These are phyloP conservation scores for Chrysoporthe deuterocubensis DNA, from an alignment of 2,329 filamentous ascomycete species.

Conservation along the genomic window DNA sequence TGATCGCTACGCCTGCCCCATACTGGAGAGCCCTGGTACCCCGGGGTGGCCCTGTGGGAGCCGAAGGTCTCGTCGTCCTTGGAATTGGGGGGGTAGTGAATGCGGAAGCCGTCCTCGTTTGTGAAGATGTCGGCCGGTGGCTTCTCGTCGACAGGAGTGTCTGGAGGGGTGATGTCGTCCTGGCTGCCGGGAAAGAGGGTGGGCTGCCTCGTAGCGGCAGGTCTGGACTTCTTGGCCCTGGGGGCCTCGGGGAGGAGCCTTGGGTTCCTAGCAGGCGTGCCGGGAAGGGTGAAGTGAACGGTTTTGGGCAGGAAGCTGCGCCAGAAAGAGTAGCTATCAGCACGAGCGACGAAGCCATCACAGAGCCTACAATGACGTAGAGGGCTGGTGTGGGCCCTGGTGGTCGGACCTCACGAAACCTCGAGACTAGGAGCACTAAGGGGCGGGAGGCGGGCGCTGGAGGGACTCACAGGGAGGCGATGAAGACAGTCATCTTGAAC, in stretches of 20 bases:
- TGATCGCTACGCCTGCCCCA: slow-evolving; percentile 81
- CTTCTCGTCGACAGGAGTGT: slow-evolving; percentile 56
- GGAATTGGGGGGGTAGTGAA: slow-evolving; percentile 53
- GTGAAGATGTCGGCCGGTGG: slow-evolving; percentile 52
- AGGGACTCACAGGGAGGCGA: slow-evolving; percentile 52
- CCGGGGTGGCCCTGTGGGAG: slow-evolving; percentile 59
- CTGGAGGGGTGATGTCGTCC: slow-evolving; percentile 56
- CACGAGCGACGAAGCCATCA: not conserved
- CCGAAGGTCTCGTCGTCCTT: slow-evolving; percentile 38
- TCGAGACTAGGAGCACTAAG: not conserved
- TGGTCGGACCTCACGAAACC: not conserved
- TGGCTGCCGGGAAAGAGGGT: slow-evolving; percentile 55
- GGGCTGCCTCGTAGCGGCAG: slow-evolving; percentile 45
- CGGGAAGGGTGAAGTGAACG: slow-evolving; percentile 78
- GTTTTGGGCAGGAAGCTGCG: slow-evolving; percentile 93
- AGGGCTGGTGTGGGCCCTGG: slow-evolving; percentile 23
- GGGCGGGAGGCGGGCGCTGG: not conserved
- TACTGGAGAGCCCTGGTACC: slow-evolving; percentile 73
- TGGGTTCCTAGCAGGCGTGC: slow-evolving; percentile 47
- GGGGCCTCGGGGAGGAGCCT: slow-evolving; percentile 35
- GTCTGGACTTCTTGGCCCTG: slow-evolving; percentile 34
- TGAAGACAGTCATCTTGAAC: slow-evolving; percentile 54
- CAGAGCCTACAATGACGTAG: slow-evolving; percentile 21
- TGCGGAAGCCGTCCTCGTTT: slow-evolving; percentile 61
- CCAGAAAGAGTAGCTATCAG: not conserved